A percentile compares a stretch with the other conserved stretches of the same genome.
Conservation (phyloP, 768 basidiomycete genomes). For the Rhodotorula babjevae region DNA sequence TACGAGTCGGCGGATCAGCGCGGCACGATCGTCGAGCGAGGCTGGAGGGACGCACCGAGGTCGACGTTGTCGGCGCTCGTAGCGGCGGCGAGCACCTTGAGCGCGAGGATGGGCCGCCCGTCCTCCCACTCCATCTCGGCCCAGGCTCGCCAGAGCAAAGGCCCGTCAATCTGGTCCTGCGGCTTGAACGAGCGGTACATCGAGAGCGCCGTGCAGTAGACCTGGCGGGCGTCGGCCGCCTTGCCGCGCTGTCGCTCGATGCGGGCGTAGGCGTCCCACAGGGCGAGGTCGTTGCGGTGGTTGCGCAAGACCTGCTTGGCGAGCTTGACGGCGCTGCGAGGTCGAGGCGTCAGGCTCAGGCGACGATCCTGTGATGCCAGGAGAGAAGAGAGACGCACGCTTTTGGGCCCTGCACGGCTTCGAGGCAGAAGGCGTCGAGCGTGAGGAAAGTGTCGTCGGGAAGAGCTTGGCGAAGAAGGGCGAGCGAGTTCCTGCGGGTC, state of each 20-base stretch:
- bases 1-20: too few relatives aligned
- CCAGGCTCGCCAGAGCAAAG: slow-evolving; percentile 48
- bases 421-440: slow-evolving; percentile 46
- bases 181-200: slow-evolving; percentile 40
- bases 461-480: slow-evolving; percentile 33
- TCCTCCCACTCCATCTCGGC: slow-evolving; percentile 49
- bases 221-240: slow-evolving; percentile 46
- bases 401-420: slow-evolving; percentile 43
- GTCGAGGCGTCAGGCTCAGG: background rate
- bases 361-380: too few relatives aligned
- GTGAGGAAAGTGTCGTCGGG: slow-evolving; percentile 44
- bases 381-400: slow-evolving; percentile 28
- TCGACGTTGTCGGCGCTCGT: background rate
- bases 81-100: slow-evolving; percentile 30
- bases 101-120: slow-evolving; percentile 25
- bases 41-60: slow-evolving; percentile 10
- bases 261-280: slow-evolving; percentile 50
- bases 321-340: slow-evolving; percentile 45
- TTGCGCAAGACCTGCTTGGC: slow-evolving; percentile 47
- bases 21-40: too few relatives aligned
- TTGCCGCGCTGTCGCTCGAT: slow-evolving; percentile 47
- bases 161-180: slow-evolving; percentile 31
- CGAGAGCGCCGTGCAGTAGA: slow-evolving; percentile 48
- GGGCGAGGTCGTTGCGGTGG: slow-evolving; percentile 46
- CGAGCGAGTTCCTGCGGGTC: slow-evolving; percentile 41